A percentile compares a stretch with the other conserved stretches of the same genome.
Conservation (phyloP, 1,139 yeast species). For the Kurtzmaniella natalensis region DNA sequence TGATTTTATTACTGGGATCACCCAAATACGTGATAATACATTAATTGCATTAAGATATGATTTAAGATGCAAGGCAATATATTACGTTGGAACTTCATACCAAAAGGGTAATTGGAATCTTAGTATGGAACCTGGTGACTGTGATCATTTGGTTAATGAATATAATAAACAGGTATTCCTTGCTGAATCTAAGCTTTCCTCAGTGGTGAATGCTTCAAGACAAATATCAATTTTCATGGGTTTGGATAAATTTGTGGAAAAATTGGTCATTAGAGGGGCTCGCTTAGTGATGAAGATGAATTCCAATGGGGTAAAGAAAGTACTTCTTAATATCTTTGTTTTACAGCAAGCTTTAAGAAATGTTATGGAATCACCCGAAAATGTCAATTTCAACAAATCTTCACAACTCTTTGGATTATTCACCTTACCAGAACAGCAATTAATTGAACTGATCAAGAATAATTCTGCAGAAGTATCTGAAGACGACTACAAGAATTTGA, state of each 20-base stretch:
- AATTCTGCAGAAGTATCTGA: slow-evolving; percentile 10
- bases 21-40: slow-evolving; percentile 42
- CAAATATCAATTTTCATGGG: slow-evolving; percentile 45
- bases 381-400: slow-evolving; percentile 56
- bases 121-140: slow-evolving; percentile 53
- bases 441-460: slow-evolving; percentile 21
- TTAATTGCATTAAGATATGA: slow-evolving; percentile 63
- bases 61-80: slow-evolving; percentile 57
- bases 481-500: slow-evolving; percentile 31
- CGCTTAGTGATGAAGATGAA: slow-evolving; percentile 53
- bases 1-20: slow-evolving; percentile 40
- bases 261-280: slow-evolving; percentile 58
- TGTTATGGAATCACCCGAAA: slow-evolving; percentile 51
- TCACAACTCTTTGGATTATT: slow-evolving; percentile 56
- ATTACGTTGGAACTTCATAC: slow-evolving; percentile 50
- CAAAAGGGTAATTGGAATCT: slow-evolving; percentile 41
- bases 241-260: slow-evolving; percentile 52
- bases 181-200: slow-evolving; percentile 39
- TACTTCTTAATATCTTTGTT: slow-evolving; percentile 65
- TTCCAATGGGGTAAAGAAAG: slow-evolving; percentile 60
- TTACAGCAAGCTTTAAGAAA: slow-evolving; percentile 74
- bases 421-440: slow-evolving; percentile 37
- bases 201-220: slow-evolving; percentile 21
- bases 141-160: slow-evolving; percentile 57
- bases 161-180: slow-evolving; percentile 57